Percentiles rank a stretch among this genome's conserved stretches.
These are phyloP conservation scores for Verbena officinalis DNA, from an alignment of 257 asterid genomes.

Conservation along the genomic window DNA sequence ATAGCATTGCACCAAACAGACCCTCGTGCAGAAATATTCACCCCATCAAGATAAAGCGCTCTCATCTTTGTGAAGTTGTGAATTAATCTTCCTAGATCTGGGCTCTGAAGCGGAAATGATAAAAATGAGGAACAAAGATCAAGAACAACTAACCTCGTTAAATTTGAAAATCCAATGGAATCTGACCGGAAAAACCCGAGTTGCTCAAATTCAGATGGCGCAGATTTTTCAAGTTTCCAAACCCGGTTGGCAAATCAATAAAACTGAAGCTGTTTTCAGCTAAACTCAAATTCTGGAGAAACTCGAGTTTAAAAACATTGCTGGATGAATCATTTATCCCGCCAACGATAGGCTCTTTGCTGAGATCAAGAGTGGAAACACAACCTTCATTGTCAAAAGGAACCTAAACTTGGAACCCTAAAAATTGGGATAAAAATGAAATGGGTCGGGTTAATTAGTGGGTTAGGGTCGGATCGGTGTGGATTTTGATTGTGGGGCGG, in stretches of 20 bases:
- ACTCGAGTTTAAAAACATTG: conserved; percentile 40
- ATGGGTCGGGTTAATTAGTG: too few species aligned
- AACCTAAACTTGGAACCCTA: too few species aligned
- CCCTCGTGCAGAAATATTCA: conserved; percentile 45
- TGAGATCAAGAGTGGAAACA: conserved; percentile 55
- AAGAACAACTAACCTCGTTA: conserved; percentile 44
- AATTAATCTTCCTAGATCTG: conserved; percentile 37
- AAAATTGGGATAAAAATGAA: too few species aligned
- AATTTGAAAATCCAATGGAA: conserved; percentile 37
- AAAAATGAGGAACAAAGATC: conserved; percentile 37
- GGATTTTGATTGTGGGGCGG: too few species aligned
- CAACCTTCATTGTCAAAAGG: conserved; percentile 38
- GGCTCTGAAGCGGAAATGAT: conserved; percentile 36
- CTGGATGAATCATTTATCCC: conserved; percentile 26
- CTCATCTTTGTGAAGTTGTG: conserved; percentile 32
- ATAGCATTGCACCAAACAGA: conserved; percentile 45
- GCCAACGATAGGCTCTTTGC: conserved; percentile 43
- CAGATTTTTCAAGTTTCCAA: conserved; percentile 41
- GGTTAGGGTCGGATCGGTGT: too few species aligned
- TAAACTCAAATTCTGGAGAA: conserved; percentile 43
- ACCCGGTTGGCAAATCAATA: conserved; percentile 34
- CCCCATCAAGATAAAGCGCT: conserved; percentile 54
- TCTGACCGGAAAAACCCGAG: conserved; percentile 44
- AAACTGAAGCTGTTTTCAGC: conserved; percentile 36
- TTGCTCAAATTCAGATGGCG: conserved; percentile 44